Base-by-base conservation (phyloP, 768 basidiomycete genomes). In the Leccinum uliginosum region DNA sequence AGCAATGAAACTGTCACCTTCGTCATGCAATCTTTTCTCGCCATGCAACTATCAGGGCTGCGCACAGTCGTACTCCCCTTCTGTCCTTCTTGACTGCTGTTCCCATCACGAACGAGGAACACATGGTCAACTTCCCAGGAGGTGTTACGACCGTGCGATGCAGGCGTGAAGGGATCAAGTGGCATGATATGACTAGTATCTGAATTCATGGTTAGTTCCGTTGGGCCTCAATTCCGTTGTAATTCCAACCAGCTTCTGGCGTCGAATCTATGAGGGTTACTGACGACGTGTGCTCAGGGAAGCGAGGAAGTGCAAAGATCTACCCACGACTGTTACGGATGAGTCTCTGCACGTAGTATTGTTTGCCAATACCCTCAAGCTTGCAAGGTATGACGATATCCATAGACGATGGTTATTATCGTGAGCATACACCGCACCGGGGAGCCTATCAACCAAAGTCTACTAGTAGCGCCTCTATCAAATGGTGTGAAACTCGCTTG, bases 1-100 rank as follows among this genome's bases (percentile, higher is more conserved):
- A 15, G 52, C 34, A 27, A 50, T 11, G 27, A 35, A 4, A 34
- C 45, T 38, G 51, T 24, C 53, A 50, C 24, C 5, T 12, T 24
- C 32, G 19, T 10, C 8, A 40, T 12, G 23, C 51, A 29, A 47
- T 34, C 23, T n/a, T 24, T 21, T 27, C 14, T 56, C 26, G 38
- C 45, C 35, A 90, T 92, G 38, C 56, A 48, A 50, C 30, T 17
- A 43, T 30, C 59, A 9, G 95, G 97, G 72, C 93, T 91, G 55
- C 87, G 91, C 56, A 81, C 83, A 57, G 92, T 96, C 68, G 94
- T 93, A 35, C 93, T 93, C 12, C 75, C 83, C 84, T 15, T 47
- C 19, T 11, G 54, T 95, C 95, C 71, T 93, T 93, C 51, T 80
- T 81, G 59, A 32, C 45, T 43, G 46, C 46, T 59, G 29, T 56